These are phyloP conservation scores for Cordyceps farinosa DNA, from an alignment of 2,329 filamentous ascomycete genomes.

Conservation along the genomic window DNA sequence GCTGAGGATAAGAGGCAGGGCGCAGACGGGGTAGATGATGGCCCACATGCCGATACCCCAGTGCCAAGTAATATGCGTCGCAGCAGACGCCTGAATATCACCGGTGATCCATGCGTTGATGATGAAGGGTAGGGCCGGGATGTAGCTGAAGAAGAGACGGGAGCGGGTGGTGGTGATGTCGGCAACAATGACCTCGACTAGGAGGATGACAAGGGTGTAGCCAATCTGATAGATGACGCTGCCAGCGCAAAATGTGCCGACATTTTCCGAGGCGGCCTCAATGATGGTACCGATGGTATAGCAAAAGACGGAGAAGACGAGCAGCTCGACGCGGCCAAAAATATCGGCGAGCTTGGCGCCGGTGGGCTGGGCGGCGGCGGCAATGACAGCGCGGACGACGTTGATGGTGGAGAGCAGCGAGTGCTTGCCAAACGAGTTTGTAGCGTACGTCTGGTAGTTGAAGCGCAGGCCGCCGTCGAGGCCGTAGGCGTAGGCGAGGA, in stretches of 20 bases:
- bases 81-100: conserved; percentile 48
- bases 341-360: conserved; percentile 61
- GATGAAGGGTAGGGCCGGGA: conserved; percentile 57
- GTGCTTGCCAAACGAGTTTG: conserved; percentile 47
- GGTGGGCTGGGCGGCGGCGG: conserved; percentile 56
- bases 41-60: conserved; percentile 65
- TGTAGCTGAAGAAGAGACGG: conserved; percentile 62
- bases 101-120: conserved; percentile 65
- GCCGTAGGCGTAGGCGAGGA: conserved; percentile 57
- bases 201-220: conserved; percentile 57
- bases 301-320: conserved; percentile 57
- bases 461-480: conserved; percentile 50
- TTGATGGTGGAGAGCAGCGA: conserved; percentile 57
- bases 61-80: conserved; percentile 49
- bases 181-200: conserved; percentile 62
- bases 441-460: conserved; percentile 54
- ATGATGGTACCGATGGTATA: conserved; percentile 57
- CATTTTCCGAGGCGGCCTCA: conserved; percentile 47
- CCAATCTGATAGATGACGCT: conserved; percentile 61
- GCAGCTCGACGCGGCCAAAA: conserved; percentile 57
- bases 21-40: conserved; percentile 58
- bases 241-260: conserved; percentile 53
- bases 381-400: conserved; percentile 56
- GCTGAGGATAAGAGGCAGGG: conserved; percentile 52
- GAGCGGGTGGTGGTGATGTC: conserved; percentile 61